A percentile compares a stretch with the other conserved stretches of the same genome.
phyloP scores from a whole-genome alignment of 768 basidiomycete species.

The Chiua virens region DNA sequence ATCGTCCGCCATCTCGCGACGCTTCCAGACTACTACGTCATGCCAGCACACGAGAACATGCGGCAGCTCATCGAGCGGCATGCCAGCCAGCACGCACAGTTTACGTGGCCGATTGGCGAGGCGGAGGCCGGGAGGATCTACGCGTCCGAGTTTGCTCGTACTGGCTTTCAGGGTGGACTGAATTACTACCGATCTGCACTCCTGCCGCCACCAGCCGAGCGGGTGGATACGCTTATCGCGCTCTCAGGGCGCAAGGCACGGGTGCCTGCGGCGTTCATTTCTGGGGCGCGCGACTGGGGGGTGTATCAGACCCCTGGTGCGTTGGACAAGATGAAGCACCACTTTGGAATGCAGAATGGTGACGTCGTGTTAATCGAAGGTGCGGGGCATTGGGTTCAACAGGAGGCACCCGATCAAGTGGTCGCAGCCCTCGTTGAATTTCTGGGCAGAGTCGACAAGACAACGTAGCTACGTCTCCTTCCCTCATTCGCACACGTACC shows the following conservation, averaged over 20 bases:
- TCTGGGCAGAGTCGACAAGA: slow-evolving; percentile 26
- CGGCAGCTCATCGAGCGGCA: slow-evolving; percentile 42
- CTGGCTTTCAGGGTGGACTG: slow-evolving; percentile 65
- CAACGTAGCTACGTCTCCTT: background rate
- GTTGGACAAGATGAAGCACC: slow-evolving; percentile 40
- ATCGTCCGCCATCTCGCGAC: slow-evolving; percentile 36
- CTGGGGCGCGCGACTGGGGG: slow-evolving; percentile 61
- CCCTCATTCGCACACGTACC: no score
- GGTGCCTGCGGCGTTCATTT: slow-evolving; percentile 57
- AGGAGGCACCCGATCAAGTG: slow-evolving; percentile 49
- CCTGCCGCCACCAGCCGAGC: slow-evolving; percentile 32
- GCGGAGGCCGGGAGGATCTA: slow-evolving; percentile 46
- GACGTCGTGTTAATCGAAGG: slow-evolving; percentile 52
- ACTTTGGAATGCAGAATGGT: slow-evolving; percentile 38
- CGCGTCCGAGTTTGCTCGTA: slow-evolving; percentile 46
- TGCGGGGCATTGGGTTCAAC: slow-evolving; percentile 67
- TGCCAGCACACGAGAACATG: slow-evolving; percentile 56
- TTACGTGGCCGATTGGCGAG: slow-evolving; percentile 48
- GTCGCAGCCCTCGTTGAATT: slow-evolving; percentile 42
- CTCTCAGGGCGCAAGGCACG: slow-evolving; percentile 47
- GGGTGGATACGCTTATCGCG: slow-evolving; percentile 41
- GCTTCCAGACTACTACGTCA: slow-evolving; percentile 62
- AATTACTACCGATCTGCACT: slow-evolving; percentile 51
- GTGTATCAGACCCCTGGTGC: slow-evolving; percentile 54
- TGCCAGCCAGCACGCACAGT: slow-evolving; percentile 27